A percentile compares a stretch with the other conserved stretches of the same genome.
These are phyloP conservation scores for Scleroderma bovista DNA, from an alignment of 768 basidiomycete species.

Conservation along the genomic window DNA sequence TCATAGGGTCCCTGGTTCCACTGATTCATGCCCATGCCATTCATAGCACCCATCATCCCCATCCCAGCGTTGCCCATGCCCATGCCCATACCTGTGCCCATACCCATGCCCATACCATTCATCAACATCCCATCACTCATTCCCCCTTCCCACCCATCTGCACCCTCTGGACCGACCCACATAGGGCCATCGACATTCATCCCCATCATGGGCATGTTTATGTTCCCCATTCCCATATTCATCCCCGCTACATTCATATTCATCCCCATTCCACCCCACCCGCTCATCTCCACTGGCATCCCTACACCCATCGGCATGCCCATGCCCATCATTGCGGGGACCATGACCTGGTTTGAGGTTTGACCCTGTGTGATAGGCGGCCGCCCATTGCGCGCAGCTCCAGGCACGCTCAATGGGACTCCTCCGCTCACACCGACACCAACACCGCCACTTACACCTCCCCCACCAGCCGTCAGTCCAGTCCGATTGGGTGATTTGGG, in stretches of 20 bases:
- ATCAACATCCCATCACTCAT: constrained; percentile 42
- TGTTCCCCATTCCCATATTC: constrained; percentile 36
- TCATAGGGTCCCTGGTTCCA: constrained; percentile 32
- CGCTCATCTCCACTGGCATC: constrained; percentile 30
- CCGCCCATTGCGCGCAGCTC: constrained; percentile 11
- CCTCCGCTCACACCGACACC: constrained; percentile 11
- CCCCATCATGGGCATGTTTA: constrained; percentile 37
- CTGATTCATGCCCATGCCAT: constrained; percentile 37
- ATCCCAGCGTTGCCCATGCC: constrained; percentile 30
- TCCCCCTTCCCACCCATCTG: constrained; percentile 32
- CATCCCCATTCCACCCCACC: constrained; percentile 33
- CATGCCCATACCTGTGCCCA: constrained; percentile 26
- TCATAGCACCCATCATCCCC: constrained; percentile 31
- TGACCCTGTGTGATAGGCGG: constrained; percentile 13
- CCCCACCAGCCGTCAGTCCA: constrained; percentile 22
- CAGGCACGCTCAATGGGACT: constrained; percentile 4
- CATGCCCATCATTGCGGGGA: constrained; percentile 21
- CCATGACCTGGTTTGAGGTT: constrained; percentile 25
- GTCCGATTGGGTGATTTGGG: constrained; percentile 76
- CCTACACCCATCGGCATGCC: constrained; percentile 37
- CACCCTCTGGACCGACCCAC: constrained; percentile 32
- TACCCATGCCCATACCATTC: constrained; percentile 29
- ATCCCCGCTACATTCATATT: constrained; percentile 35
- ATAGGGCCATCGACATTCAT: constrained; percentile 34
- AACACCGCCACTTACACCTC: constrained; percentile 19